Percentiles rank a stretch among this genome's conserved stretches.
Conservation (phyloP, 345 rosid species). For the Heritiera fomes region DNA sequence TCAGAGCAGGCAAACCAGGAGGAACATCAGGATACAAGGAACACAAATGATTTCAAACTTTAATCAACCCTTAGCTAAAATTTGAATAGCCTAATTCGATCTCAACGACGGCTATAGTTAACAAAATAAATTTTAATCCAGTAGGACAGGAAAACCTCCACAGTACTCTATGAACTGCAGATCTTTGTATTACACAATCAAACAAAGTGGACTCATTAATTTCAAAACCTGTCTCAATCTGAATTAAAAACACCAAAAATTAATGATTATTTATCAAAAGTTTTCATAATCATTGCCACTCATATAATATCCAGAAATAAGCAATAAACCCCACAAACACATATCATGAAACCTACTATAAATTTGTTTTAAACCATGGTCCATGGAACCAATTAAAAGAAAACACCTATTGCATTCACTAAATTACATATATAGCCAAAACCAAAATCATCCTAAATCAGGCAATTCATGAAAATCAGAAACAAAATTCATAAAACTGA, state of each 20-base stretch:
- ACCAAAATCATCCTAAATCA: constrained; percentile 21
- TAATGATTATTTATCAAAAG: constrained; percentile 12
- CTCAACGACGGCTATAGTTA: not conserved
- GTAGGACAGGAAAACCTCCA: not conserved
- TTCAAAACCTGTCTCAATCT: not conserved
- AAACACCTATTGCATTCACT: not conserved
- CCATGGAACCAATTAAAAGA: not conserved
- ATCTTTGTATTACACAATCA: constrained; percentile 9
- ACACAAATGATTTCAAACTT: not conserved
- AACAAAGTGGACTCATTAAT: constrained; percentile 13
- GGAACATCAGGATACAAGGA: not conserved
- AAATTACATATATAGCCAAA: not conserved
- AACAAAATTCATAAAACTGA: constrained; percentile 19
- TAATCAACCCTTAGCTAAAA: not conserved
- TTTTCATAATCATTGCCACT: constrained; percentile 18
- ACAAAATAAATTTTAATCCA: not conserved
- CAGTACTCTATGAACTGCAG: constrained; percentile 9
- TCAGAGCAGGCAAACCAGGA: not conserved
- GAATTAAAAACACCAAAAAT: not conserved
- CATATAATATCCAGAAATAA: not conserved
- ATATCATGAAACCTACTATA: not conserved
- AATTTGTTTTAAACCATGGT: not conserved
- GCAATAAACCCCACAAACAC: not conserved
- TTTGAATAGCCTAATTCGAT: not conserved
- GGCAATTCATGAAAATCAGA: constrained; percentile 15